Percentiles rank a stretch among this genome's conserved stretches.
Conservation (phyloP, 1,284 basidiomycete species). For the Pyrrhoderma noxium region DNA sequence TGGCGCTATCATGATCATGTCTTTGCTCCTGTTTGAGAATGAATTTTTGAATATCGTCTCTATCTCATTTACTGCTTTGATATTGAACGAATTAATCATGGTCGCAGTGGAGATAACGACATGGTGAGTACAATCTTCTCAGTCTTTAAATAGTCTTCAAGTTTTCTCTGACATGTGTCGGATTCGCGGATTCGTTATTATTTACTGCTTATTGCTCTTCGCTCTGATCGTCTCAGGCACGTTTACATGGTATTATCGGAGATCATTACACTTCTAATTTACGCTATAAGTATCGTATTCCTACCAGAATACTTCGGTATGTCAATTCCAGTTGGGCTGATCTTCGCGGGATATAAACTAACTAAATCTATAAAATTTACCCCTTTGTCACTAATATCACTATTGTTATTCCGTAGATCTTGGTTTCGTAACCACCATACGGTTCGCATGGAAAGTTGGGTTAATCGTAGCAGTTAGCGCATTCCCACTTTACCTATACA, state of each 20-base stretch:
- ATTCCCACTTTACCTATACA: conserved; percentile 87
- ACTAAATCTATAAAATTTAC: no score
- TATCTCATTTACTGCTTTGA: conserved; percentile 94
- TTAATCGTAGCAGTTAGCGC: conserved; percentile 93
- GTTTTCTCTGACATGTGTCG: conserved; percentile 2
- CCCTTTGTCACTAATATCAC: neutral
- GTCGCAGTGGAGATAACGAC: conserved; percentile 96
- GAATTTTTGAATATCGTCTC: conserved; percentile 98
- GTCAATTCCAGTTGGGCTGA: conserved; percentile 26
- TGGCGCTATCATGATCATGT: conserved; percentile 98
- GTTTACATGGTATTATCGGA: conserved; percentile 94
- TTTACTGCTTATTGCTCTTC: no score
- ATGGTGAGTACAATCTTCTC: conserved; percentile 50
- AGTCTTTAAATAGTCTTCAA: neutral
- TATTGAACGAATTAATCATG: conserved; percentile 99
- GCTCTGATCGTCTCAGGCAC: conserved; percentile 57
- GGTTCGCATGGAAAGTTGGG: conserved; percentile 93
- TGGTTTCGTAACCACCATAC: conserved; percentile 80
- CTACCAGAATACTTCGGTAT: conserved; percentile 95
- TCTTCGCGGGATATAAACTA: neutral
- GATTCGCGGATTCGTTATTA: no score
- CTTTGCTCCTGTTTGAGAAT: conserved; percentile 91
- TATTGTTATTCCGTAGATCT: conserved; percentile 57
- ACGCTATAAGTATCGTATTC: conserved; percentile 88
- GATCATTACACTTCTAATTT: conserved; percentile 82